Conservation (phyloP, 2,329 filamentous ascomycete genomes). For the Stachybotrys chlorohalonatus region DNA sequence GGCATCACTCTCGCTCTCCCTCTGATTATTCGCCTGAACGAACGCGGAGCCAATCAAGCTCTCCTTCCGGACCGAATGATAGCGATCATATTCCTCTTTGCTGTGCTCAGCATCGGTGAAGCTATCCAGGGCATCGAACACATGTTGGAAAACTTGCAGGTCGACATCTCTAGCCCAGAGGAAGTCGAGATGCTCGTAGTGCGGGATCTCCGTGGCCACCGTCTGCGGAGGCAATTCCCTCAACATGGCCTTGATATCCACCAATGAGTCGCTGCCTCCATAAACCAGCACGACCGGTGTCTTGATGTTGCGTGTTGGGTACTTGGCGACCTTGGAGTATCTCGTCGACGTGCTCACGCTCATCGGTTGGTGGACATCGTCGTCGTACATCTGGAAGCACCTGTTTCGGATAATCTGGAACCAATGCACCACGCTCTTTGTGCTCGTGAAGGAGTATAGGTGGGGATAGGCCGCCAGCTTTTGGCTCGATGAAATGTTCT, state of each 20-base stretch:
- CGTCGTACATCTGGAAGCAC: slow-evolving; percentile 97
- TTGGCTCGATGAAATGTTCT: slow-evolving; percentile 76
- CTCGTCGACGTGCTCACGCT: slow-evolving; percentile 62
- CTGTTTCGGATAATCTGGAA: slow-evolving; percentile 98
- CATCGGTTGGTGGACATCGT: slow-evolving; percentile 75
- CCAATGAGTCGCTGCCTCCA: slow-evolving; percentile 84
- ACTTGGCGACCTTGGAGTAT: slow-evolving; percentile 94
- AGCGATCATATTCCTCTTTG: slow-evolving; percentile 51
- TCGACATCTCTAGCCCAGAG: slow-evolving; percentile 87
- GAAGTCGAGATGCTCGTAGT: slow-evolving; percentile 96
- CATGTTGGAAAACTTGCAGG: slow-evolving; percentile 76
- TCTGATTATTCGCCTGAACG: slow-evolving; percentile 13
- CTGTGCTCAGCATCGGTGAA: slow-evolving; percentile 52
- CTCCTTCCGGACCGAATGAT: slow-evolving; percentile 40
- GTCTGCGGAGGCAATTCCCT: slow-evolving; percentile 80
- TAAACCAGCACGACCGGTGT: slow-evolving; percentile 92
- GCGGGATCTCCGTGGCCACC: slow-evolving; percentile 74
- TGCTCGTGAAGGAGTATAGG: slow-evolving; percentile 92
- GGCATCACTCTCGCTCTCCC: slow-evolving; percentile 26
- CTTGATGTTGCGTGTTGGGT: slow-evolving; percentile 93
- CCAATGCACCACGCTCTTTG: slow-evolving; percentile 97
- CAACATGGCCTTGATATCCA: slow-evolving; percentile 90
- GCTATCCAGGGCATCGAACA: slow-evolving; percentile 78
- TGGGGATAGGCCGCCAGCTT: slow-evolving; percentile 95
- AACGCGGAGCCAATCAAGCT: slow-evolving; percentile 34